phyloP scores from a whole-genome alignment of 108 stramenopile genomes.

The Craspedostauros australis region DNA sequence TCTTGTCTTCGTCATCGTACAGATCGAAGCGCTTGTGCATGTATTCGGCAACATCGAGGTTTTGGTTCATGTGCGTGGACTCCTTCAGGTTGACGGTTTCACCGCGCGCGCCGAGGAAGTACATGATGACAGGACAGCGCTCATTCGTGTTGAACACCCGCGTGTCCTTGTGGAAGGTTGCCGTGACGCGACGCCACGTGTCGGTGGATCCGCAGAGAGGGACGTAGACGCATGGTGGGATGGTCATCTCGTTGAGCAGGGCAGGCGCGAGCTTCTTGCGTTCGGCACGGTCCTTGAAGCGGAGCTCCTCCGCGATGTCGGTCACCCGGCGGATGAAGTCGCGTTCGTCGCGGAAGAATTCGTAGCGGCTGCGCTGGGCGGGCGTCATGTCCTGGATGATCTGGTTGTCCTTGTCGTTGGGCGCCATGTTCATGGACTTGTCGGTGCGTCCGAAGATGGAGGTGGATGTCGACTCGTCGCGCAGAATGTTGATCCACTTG shows the following conservation, averaged over 20 bases:
- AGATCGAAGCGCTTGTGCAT: conserved; percentile 81
- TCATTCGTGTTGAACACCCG: conserved; percentile 95
- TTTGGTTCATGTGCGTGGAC: conserved; percentile 37
- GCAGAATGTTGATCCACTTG: conserved; percentile 60
- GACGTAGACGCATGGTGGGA: conserved; percentile 86
- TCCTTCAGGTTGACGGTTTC: conserved; percentile 23
- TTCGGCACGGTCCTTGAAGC: conserved; percentile 82
- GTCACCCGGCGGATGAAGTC: conserved; percentile 87
- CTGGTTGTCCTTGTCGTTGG: conserved; percentile 33
- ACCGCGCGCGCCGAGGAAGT: conserved; percentile 81
- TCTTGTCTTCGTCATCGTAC: conserved; percentile 12
- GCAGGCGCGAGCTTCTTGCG: conserved; percentile 75
- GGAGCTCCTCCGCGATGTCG: conserved; percentile 91
- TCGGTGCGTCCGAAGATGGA: conserved; percentile 63
- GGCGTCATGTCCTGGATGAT: conserved; percentile 62
- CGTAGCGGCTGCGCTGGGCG: conserved; percentile 75
- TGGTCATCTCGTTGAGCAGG: conserved; percentile 49
- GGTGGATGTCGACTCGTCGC: conserved; percentile 61
- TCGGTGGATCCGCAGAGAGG: conserved; percentile 91
- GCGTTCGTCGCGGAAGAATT: conserved; percentile 88
- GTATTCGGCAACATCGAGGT: conserved; percentile 92
- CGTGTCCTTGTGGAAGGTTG: conserved; percentile 74
- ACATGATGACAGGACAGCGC: conserved; percentile 91
- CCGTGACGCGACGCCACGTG: conserved; percentile 74
- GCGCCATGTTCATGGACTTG: conserved; percentile 3